Percentiles rank a stretch among this genome's conserved stretches.
Conservation (phyloP, 2,329 filamentous ascomycete genomes). For the Fusarium sp. region DNA sequence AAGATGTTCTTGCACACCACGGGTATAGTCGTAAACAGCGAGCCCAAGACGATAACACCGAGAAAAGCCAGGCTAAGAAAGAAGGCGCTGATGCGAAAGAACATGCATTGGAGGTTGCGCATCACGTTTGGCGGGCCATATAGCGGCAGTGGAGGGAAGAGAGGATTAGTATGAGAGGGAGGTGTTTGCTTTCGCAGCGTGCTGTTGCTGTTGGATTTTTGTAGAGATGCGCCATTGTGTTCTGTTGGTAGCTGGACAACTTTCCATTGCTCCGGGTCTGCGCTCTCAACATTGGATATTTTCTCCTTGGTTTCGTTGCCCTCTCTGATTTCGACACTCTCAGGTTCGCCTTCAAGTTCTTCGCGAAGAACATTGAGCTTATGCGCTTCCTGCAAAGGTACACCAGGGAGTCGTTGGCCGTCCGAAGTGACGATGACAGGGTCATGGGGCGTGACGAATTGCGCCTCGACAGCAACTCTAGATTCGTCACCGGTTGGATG, state of each 20-base stretch:
- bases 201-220: constrained; percentile 63
- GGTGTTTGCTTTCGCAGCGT: constrained; percentile 68
- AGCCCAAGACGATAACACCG: constrained; percentile 80
- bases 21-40: constrained; percentile 78
- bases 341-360: constrained; percentile 56
- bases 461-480: constrained; percentile 72
- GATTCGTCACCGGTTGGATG: constrained; percentile 50
- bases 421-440: constrained; percentile 79
- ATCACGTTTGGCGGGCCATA: constrained; percentile 82
- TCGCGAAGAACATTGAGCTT: constrained; percentile 77
- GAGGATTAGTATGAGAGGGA: constrained; percentile 79
- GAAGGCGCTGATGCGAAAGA: constrained; percentile 78
- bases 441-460: constrained; percentile 78
- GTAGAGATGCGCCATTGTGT: constrained; percentile 55
- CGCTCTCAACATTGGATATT: constrained; percentile 52
- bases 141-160: constrained; percentile 87
- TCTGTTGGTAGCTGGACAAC: constrained; percentile 48
- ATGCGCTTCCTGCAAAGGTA: constrained; percentile 78
- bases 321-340: constrained; percentile 48
- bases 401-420: constrained; percentile 76
- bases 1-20: constrained; percentile 64
- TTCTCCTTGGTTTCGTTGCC: constrained; percentile 48
- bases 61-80: constrained; percentile 86
- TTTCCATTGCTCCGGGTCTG: constrained; percentile 46
- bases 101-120: constrained; percentile 75